Evolutionary conservation across 2,329 filamentous ascomycete species (phyloP).

Genomic region (Dryadomyces quercivorus): DNA sequence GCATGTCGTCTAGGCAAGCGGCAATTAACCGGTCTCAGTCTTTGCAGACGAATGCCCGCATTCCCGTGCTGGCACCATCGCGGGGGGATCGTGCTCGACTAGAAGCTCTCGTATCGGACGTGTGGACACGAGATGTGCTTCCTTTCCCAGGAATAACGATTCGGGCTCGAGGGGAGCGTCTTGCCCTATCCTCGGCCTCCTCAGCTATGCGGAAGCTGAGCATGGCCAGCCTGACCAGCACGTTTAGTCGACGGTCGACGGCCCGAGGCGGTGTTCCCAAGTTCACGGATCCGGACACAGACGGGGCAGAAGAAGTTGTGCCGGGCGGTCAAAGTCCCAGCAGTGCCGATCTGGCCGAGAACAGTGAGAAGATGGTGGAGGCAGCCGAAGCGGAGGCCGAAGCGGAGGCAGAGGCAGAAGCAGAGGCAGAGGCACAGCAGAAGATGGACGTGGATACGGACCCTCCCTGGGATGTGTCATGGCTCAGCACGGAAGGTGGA

Average conservation of each 20-base stretch:
- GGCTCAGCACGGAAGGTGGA: not conserved
- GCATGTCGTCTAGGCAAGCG: slow-evolving; percentile 29
- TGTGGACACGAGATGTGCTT: slow-evolving; percentile 72
- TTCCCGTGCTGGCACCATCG: slow-evolving; percentile 61
- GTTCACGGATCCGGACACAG: slow-evolving; percentile 12
- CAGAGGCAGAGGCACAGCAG: not conserved
- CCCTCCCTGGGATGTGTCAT: not conserved
- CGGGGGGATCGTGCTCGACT: slow-evolving; percentile 66
- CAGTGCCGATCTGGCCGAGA: not conserved
- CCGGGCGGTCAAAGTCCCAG: not conserved
- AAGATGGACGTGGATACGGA: not conserved
- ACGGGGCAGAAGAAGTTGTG: not conserved
- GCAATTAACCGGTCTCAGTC: slow-evolving; percentile 70
- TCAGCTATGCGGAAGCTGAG: slow-evolving; percentile 83
- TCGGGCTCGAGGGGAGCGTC: slow-evolving; percentile 53
- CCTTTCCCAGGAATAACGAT: slow-evolving; percentile 72
- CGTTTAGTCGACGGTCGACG: slow-evolving; percentile 60
- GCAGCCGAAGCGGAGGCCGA: not conserved
- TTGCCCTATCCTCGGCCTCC: slow-evolving; percentile 68
- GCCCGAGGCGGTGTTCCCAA: slow-evolving; percentile 28
- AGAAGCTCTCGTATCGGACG: slow-evolving; percentile 60
- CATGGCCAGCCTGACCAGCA: slow-evolving; percentile 64
- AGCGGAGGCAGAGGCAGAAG: not conserved
- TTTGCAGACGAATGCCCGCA: slow-evolving; percentile 50
- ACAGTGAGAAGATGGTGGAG: too few relatives aligned